Evolutionary conservation across 768 basidiomycete species (phyloP).

Genomic region (Boletus rubroflammeus): DNA sequence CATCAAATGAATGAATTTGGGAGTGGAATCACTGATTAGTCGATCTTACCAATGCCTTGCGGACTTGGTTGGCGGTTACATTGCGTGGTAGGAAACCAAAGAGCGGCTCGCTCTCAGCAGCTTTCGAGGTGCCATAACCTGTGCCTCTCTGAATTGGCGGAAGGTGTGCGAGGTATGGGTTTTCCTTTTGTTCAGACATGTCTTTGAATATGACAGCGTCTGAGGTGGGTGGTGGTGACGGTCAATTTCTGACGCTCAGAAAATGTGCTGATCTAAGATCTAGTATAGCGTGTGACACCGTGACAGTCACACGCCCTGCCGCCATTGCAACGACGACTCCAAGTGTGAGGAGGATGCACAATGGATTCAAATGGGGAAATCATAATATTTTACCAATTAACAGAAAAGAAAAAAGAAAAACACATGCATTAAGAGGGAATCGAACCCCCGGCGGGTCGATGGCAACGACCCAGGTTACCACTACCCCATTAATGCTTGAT

Average conservation of each 20-base stretch:
- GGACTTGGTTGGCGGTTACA: conserved; percentile 63
- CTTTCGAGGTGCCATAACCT: conserved; percentile 2
- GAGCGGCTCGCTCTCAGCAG: conserved; percentile 52
- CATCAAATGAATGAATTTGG: neutral
- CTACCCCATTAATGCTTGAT: conserved; percentile 49
- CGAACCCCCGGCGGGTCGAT: conserved; percentile 86
- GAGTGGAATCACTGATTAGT: neutral
- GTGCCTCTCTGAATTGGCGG: conserved; percentile 31
- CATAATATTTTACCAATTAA: no score
- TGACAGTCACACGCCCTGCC: conserved; percentile 1
- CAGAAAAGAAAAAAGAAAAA: neutral
- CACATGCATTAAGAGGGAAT: conserved; percentile 46
- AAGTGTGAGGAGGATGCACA: no score
- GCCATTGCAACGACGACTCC: neutral
- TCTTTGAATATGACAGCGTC: neutral
- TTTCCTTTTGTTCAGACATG: conserved; percentile 33
- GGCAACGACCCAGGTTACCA: conserved; percentile 67
- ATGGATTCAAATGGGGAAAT: neutral
- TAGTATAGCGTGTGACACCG: neutral
- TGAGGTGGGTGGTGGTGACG: neutral
- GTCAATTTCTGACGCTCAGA: neutral
- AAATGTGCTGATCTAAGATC: conserved; percentile 16
- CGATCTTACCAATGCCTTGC: conserved; percentile 61
- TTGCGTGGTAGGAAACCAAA: conserved; percentile 71
- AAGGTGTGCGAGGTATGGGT: conserved; percentile 54